Percentiles rank a stretch among this genome's conserved stretches.
Evolutionary conservation across 2,329 filamentous ascomycete species (phyloP).

Genomic region (Hymenoscyphus linearis): DNA sequence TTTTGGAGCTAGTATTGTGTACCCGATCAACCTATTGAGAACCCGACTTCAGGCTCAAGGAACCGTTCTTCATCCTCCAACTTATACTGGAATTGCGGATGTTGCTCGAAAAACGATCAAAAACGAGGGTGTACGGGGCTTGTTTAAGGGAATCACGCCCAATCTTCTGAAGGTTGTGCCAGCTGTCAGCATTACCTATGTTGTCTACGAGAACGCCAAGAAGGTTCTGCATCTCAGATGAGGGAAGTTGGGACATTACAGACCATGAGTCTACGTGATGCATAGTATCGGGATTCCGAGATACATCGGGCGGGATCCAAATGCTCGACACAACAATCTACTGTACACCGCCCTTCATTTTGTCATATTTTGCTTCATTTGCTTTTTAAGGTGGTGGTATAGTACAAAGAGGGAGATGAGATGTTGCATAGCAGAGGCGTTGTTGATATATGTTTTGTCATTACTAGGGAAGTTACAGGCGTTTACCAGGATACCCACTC

Average conservation of each 20-base stretch:
- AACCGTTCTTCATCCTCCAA: constrained; percentile 82
- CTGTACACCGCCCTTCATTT: neutral
- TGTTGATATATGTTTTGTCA: constrained; percentile 5
- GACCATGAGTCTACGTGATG: neutral
- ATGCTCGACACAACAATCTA: neutral
- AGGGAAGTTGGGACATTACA: neutral
- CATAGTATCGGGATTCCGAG: neutral
- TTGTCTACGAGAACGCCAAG: constrained; percentile 90
- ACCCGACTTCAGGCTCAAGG: constrained; percentile 92
- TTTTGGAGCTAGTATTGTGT: constrained; percentile 88
- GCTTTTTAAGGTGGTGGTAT: neutral
- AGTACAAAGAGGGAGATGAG: neutral
- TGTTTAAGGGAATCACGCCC: constrained; percentile 93
- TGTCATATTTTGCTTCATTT: neutral
- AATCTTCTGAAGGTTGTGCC: constrained; percentile 96
- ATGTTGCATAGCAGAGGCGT: constrained; percentile 6
- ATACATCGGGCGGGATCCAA: neutral
- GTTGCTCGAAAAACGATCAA: constrained; percentile 78
- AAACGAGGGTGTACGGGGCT: constrained; percentile 75
- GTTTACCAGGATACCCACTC: constrained; percentile 5
- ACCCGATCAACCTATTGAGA: constrained; percentile 88
- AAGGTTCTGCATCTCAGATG: constrained; percentile 46
- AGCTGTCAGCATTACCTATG: constrained; percentile 90
- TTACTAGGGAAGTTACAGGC: neutral
- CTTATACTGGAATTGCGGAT: constrained; percentile 87